phyloP scores from a whole-genome alignment of 2,329 filamentous ascomycete species.

The Talaromyces sp. region DNA sequence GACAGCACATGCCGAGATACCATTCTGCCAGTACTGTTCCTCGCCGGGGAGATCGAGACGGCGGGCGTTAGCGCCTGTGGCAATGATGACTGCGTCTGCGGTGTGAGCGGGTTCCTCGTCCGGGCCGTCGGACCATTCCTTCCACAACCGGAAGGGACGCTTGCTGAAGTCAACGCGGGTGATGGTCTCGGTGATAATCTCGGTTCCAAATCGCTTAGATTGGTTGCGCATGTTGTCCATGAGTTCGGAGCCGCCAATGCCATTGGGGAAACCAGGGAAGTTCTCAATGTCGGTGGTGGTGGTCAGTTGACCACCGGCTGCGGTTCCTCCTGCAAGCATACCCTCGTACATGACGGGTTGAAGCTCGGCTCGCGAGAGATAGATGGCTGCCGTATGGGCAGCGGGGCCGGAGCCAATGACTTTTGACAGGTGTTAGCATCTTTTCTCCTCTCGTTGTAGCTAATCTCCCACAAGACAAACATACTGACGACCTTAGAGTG shows the following conservation, averaged over 20 bases:
- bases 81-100: constrained; percentile 87
- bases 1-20: constrained; percentile 92
- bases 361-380: constrained; percentile 89
- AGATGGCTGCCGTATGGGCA: constrained; percentile 95
- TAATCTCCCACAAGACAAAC: not conserved
- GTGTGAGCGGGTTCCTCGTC: constrained; percentile 72
- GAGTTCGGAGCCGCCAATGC: constrained; percentile 78
- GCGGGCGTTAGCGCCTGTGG: constrained; percentile 88
- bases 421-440: constrained; percentile 37
- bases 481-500: constrained; percentile 87
- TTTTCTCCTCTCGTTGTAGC: not conserved
- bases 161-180: constrained; percentile 77
- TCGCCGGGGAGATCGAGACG: constrained; percentile 80
- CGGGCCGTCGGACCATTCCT: constrained; percentile 73
- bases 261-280: constrained; percentile 89
- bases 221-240: constrained; percentile 97
- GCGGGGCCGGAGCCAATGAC: constrained; percentile 92
- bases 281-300: constrained; percentile 99
- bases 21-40: constrained; percentile 95
- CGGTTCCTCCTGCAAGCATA: constrained; percentile 95
- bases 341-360: constrained; percentile 96
- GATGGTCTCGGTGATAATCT: constrained; percentile 87
- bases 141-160: constrained; percentile 88
- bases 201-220: constrained; percentile 85
- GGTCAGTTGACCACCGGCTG: constrained; percentile 92